Evolutionary conservation across 2,329 filamentous ascomycete genomes (phyloP).

Genomic region (Aspergillus sp.): DNA sequence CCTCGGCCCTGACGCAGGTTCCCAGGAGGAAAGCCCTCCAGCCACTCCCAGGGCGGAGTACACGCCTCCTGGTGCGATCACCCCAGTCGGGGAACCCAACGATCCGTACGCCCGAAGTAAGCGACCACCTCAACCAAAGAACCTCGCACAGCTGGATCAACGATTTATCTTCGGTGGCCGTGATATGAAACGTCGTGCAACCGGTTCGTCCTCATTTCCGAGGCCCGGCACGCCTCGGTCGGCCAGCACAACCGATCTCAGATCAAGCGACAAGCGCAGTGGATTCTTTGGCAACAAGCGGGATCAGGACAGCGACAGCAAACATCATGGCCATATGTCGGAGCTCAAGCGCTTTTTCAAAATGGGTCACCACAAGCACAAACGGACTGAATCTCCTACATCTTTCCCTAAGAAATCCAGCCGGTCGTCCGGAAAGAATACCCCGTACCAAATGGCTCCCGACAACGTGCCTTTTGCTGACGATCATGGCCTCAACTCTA

Average conservation of each 20-base stretch:
- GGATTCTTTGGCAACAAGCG: conserved; percentile 56
- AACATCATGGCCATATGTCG: conserved; percentile 73
- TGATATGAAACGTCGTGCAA: conserved; percentile 65
- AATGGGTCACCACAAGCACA: conserved; percentile 68
- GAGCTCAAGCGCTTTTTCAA: conserved; percentile 96
- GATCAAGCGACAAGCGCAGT: conserved; percentile 49
- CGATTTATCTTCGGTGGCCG: conserved; percentile 80
- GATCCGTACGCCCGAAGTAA: conserved; percentile 85
- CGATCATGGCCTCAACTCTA: conserved; percentile 83
- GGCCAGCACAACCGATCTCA: conserved; percentile 41
- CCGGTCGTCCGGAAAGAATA: conserved; percentile 53
- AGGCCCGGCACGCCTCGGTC: conserved; percentile 45
- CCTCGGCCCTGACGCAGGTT: conserved; percentile 56
- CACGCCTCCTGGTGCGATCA: conserved; percentile 69
- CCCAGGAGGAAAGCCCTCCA: conserved; percentile 62
- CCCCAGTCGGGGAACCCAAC: conserved; percentile 73
- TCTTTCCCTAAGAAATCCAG: conserved; percentile 57
- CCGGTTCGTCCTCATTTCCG: conserved; percentile 49
- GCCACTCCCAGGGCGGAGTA: conserved; percentile 52
- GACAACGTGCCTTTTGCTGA: conserved; percentile 79
- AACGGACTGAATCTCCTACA: conserved; percentile 60
- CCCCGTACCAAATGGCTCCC: conserved; percentile 51
- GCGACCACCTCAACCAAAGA: conserved; percentile 66
- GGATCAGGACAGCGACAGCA: conserved; percentile 50
- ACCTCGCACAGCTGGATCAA: conserved; percentile 67